Percentiles rank a stretch among this genome's conserved stretches.
Conservation (phyloP, 768 basidiomycete species). For the Favolaschia claudopus region DNA sequence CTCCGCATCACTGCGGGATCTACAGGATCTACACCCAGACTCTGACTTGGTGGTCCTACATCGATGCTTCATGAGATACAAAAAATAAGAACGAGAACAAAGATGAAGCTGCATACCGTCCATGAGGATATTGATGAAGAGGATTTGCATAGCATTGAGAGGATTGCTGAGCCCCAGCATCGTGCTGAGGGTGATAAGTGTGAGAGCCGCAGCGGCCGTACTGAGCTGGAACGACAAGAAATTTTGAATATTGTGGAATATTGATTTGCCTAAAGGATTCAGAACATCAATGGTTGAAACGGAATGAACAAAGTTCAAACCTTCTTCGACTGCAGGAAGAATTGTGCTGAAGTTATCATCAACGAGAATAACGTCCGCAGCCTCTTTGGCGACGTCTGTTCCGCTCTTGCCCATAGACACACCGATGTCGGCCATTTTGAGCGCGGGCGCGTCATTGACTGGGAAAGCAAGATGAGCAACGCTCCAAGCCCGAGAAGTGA, state of each 20-base stretch:
- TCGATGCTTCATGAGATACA: conserved; percentile 5
- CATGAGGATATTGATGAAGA: conserved; percentile 99
- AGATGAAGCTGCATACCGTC: conserved; percentile 65
- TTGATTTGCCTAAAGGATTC: conserved; percentile 77
- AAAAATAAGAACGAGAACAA: neutral
- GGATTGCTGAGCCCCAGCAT: conserved; percentile 90
- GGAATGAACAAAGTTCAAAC: conserved; percentile 43
- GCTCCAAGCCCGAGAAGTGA: neutral
- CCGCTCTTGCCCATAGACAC: conserved; percentile 98
- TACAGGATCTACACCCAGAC: conserved; percentile 95
- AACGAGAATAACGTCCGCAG: conserved; percentile 95
- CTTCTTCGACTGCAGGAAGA: conserved; percentile 93
- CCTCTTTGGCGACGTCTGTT: conserved; percentile 99
- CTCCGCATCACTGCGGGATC: conserved; percentile 92
- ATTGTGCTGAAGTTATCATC: conserved; percentile 98
- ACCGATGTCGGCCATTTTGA: conserved; percentile 98
- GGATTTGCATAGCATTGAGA: conserved; percentile 96
- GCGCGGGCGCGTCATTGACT: conserved; percentile 96
- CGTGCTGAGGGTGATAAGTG: conserved; percentile 94
- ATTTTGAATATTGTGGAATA: conserved; percentile 99
- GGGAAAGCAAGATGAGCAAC: neutral
- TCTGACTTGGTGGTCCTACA: conserved; percentile 91
- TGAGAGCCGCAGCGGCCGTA: conserved; percentile 94
- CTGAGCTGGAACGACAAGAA: conserved; percentile 97
- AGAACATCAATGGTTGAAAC: conserved; percentile 20